A percentile compares a stretch with the other conserved stretches of the same genome.
Conservation (phyloP, 345 rosid genomes). For the Aurinia saxatilis region DNA sequence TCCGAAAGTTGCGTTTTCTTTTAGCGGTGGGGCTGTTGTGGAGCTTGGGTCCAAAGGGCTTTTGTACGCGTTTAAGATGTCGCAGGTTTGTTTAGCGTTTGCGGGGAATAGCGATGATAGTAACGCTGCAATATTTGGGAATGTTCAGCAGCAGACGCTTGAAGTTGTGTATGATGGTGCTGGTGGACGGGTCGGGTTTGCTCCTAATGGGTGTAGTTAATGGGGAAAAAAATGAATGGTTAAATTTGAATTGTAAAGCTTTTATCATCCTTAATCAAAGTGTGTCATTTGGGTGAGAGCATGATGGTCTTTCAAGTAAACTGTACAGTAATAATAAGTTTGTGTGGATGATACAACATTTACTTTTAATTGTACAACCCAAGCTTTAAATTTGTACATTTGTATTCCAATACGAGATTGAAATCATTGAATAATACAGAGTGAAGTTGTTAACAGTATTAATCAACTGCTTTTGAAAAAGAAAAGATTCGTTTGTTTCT, state of each 20-base stretch:
- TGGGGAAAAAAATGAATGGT: neutral
- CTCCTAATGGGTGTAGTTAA: constrained; percentile 49
- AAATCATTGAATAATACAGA: neutral
- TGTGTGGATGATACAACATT: neutral
- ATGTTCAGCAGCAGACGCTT: constrained; percentile 60
- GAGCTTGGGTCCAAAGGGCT: constrained; percentile 43
- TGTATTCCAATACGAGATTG: neutral
- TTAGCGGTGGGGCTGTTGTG: constrained; percentile 39
- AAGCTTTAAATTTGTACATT: neutral
- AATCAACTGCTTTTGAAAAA: too few species aligned
- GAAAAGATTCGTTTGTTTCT: too few species aligned
- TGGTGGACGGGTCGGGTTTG: constrained; percentile 58
- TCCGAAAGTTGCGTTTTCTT: constrained; percentile 47
- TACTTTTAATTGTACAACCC: neutral
- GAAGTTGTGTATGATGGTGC: constrained; percentile 71
- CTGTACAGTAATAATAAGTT: constrained; percentile 5
- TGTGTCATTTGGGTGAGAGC: constrained; percentile 4
- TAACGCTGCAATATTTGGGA: constrained; percentile 55
- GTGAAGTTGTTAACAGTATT: neutral
- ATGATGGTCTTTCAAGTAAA: neutral
- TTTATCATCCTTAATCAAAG: constrained; percentile 7
- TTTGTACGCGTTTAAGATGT: constrained; percentile 24
- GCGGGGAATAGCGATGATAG: constrained; percentile 53
- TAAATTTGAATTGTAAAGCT: too few species aligned
- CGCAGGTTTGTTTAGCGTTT: constrained; percentile 81